These are phyloP conservation scores for Aegilops tauschii DNA, from an alignment of 176 grass and related monocot species.

Conservation along the genomic window DNA sequence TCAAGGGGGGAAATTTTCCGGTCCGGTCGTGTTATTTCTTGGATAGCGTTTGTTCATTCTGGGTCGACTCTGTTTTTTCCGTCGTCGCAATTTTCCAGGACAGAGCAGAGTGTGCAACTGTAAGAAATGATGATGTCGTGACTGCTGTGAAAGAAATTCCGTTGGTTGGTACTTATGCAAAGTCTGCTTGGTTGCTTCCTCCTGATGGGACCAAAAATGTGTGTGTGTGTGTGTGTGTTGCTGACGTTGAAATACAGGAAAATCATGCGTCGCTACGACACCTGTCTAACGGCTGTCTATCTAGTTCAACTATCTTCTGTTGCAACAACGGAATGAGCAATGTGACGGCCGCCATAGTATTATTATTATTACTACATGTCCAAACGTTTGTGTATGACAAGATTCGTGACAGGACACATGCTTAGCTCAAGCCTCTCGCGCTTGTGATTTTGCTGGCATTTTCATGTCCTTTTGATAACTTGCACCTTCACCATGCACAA, in stretches of 20 bases:
- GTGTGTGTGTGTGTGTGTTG: neutral
- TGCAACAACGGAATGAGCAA: neutral
- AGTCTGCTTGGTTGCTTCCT: neutral
- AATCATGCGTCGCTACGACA: neutral
- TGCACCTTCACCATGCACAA: neutral
- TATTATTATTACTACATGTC: neutral
- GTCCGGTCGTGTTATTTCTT: neutral
- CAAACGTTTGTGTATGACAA: too few species aligned
- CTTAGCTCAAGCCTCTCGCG: neutral
- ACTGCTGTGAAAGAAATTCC: constrained; percentile 25
- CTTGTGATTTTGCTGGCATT: neutral
- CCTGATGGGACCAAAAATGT: too few species aligned
- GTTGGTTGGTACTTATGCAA: constrained; percentile 2
- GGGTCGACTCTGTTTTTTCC: constrained; percentile 10
- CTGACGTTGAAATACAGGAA: neutral
- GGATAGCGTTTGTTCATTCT: neutral
- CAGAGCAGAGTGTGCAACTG: constrained; percentile 28
- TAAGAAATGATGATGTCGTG: constrained; percentile 18
- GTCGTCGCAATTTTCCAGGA: constrained; percentile 41
- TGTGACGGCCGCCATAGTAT: neutral
- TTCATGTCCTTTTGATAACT: neutral
- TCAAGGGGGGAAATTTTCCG: neutral
- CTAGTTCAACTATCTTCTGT: neutral
- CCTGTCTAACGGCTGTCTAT: too few species aligned
- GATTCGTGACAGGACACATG: too few species aligned